Evolutionary conservation across 371 early-diverging fungal species (phyloP).

Genomic region (Coemansia sp.): DNA sequence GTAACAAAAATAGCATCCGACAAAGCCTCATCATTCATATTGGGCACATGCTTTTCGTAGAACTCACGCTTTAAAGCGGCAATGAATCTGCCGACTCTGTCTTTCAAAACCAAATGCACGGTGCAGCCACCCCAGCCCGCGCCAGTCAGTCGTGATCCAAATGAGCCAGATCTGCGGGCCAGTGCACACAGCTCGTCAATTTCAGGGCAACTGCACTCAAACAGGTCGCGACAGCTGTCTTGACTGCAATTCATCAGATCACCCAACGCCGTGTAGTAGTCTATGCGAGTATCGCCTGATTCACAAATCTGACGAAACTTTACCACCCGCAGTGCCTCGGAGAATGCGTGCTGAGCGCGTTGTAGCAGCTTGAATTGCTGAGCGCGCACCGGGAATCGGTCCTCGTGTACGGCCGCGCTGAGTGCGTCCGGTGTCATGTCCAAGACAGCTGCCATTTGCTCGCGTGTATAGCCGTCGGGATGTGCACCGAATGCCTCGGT

Average conservation of each 20-base stretch:
- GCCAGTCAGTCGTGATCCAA: slow-evolving; percentile 84
- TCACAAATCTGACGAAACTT: slow-evolving; percentile 73
- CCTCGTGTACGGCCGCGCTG: slow-evolving; percentile 59
- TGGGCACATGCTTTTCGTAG: slow-evolving; percentile 15
- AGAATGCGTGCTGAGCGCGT: slow-evolving; percentile 80
- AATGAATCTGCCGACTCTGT: slow-evolving; percentile 54
- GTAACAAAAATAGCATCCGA: slow-evolving; percentile 10
- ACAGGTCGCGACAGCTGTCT: slow-evolving; percentile 73
- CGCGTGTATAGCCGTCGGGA: slow-evolving; percentile 59
- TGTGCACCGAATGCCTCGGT: slow-evolving; percentile 54
- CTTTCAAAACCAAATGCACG: slow-evolving; percentile 75
- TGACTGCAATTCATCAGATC: slow-evolving; percentile 89
- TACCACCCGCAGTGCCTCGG: slow-evolving; percentile 81
- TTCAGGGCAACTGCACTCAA: slow-evolving; percentile 87
- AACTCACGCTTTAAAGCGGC: slow-evolving; percentile 17
- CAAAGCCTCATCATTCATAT: background rate
- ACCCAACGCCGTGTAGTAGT: slow-evolving; percentile 58
- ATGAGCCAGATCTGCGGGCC: slow-evolving; percentile 69
- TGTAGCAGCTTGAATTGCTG: slow-evolving; percentile 74
- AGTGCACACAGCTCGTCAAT: slow-evolving; percentile 76
- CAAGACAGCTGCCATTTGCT: slow-evolving; percentile 64
- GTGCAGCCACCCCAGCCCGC: slow-evolving; percentile 98
- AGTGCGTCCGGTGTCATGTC: slow-evolving; percentile 59
- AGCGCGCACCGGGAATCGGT: slow-evolving; percentile 58
- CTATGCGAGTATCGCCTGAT: slow-evolving; percentile 44